Base-by-base conservation (phyloP, 306 rosid genomes). In the Trifolium dubium region DNA sequence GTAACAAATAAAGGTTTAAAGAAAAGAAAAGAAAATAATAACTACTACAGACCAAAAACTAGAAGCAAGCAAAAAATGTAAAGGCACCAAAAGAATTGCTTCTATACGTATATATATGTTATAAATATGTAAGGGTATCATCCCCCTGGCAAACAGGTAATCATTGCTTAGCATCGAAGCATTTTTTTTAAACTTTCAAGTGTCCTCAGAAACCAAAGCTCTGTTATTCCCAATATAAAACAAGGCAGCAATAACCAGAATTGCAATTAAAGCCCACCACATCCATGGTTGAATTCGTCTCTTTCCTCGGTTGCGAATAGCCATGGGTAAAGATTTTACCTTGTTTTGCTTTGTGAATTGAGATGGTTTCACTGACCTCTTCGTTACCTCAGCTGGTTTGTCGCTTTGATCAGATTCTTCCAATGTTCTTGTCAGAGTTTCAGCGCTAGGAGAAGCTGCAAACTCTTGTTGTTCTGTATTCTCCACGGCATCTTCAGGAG, bases 231-330 rank as follows among this genome's bases (percentile, higher is more conserved):
- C 96, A 68, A 86, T 35, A 46, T 75, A 79, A 75, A 84, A 80
- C 79, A 88, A 61, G 75, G 80, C 91, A 63, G 81, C 75, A 41
- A 64, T 78, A 65, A 65, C 74, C 60, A 85, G 37, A 37, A 79
- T 8, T 2, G 84, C 44, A 59, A 86, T 72, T 34, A 80, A 29
- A 41, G 49, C 80, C 96, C 96, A 92, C 96, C 96, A 92, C 92
- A 92, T 87, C 96, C 90, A 92, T 62, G 92, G 77, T 50, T 92
- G 96, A 82, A 90, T 80, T 79, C 84, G 87, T 56, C 86, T 92
- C 84, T 84, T 92, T 15, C 85, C 83, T 15, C 96, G 84, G 86
- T 84, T 92, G 67, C 96, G 90, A 30, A 90, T 82, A 69, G 94
- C 86, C 49, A 59, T 83, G 15, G 98, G 96, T 10, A 88, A 69